These are phyloP conservation scores for Backusella macrospora DNA, from an alignment of 192 early-diverging fungal genomes.

Conservation along the genomic window DNA sequence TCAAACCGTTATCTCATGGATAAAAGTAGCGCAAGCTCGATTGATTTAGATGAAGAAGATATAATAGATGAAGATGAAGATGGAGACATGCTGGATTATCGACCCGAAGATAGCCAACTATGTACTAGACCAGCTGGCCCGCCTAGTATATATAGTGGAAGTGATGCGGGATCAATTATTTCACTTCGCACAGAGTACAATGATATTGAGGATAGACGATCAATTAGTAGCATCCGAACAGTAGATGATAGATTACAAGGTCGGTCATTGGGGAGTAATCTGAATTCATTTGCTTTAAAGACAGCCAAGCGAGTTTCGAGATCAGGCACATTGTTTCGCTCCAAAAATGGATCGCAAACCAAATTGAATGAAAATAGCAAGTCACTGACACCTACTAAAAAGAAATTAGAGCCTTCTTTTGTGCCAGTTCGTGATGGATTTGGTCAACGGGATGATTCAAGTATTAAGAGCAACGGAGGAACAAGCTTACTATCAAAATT, in stretches of 20 bases:
- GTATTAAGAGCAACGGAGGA: slow-evolving; percentile 1
- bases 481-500: slow-evolving; percentile 36
- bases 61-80: slow-evolving; percentile 17
- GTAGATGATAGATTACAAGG: slow-evolving; percentile 20
- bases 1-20: slow-evolving; percentile 13
- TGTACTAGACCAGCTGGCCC: slow-evolving; percentile 13
- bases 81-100: slow-evolving; percentile 27
- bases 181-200: slow-evolving; percentile 36
- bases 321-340: slow-evolving; percentile 20
- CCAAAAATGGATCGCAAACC: slow-evolving; percentile 11
- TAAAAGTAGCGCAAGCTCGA: slow-evolving; percentile 7
- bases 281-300: slow-evolving; percentile 19
- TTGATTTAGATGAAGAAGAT: slow-evolving; percentile 2
- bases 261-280: slow-evolving; percentile 1
- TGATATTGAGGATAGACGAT: slow-evolving; percentile 28
- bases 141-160: slow-evolving; percentile 21
- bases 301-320: slow-evolving; percentile 21
- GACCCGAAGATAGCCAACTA: slow-evolving; percentile 16
- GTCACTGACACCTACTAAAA: slow-evolving; percentile 6
- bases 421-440: neutral
- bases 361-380: neutral
- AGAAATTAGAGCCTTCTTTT: slow-evolving; percentile 16
- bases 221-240: slow-evolving; percentile 25
- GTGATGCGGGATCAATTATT: slow-evolving; percentile 30
- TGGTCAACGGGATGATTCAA: slow-evolving; percentile 7